Conservation (phyloP, 106 monocot species). For the Allium fistulosum region DNA sequence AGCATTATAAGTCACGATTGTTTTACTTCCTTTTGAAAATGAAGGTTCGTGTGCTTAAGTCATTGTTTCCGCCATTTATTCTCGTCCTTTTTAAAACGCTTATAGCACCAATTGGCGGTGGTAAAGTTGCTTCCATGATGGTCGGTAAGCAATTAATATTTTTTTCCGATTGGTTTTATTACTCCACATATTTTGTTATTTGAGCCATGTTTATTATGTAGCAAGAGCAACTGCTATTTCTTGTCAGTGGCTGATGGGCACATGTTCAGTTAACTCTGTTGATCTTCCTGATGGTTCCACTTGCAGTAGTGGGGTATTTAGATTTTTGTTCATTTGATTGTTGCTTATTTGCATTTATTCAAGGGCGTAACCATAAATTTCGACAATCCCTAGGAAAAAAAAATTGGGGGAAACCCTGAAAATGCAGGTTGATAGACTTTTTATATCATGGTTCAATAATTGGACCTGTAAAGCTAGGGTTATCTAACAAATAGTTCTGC, state of each 20-base stretch:
- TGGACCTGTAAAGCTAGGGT: too few relatives aligned
- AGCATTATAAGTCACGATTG: too few relatives aligned
- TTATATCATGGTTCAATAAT: too few relatives aligned
- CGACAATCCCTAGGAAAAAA: too few relatives aligned
- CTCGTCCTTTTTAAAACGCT: conserved; percentile 72
- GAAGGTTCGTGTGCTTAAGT: conserved; percentile 70
- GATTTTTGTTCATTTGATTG: background rate
- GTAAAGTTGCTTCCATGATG: conserved; percentile 76
- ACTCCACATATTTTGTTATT: background rate
- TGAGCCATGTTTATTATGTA: conserved; percentile 14
- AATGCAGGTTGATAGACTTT: too few relatives aligned
- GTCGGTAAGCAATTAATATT: conserved; percentile 45
- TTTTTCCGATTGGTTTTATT: background rate
- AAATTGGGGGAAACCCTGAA: too few relatives aligned
- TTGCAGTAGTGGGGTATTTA: conserved; percentile 72
- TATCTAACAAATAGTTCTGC: too few relatives aligned
- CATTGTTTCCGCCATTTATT: conserved; percentile 80
- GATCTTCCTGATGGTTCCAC: conserved; percentile 76
- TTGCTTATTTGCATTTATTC: background rate
- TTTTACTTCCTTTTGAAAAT: too few relatives aligned
- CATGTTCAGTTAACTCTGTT: conserved; percentile 71
- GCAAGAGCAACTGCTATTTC: conserved; percentile 88
- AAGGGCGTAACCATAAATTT: too few relatives aligned
- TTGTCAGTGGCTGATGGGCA: conserved; percentile 97
- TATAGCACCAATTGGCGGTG: conserved; percentile 66